phyloP scores from a whole-genome alignment of 768 basidiomycete genomes.

The Lactifluus rugatus region DNA sequence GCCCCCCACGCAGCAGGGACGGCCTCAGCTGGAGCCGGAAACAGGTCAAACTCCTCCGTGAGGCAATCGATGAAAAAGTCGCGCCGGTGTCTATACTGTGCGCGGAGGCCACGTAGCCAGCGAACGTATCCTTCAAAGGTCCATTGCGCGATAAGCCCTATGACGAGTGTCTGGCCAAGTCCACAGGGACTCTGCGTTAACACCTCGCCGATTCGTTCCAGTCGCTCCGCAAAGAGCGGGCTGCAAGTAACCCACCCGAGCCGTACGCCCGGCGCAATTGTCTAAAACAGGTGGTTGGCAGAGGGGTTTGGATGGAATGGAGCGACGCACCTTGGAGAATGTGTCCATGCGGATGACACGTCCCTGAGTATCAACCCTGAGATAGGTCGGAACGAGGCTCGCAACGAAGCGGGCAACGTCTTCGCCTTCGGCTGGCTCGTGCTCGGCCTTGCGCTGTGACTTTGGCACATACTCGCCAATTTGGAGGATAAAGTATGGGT shows the following conservation, averaged over 20 bases:
- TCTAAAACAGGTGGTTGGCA: no score
- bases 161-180: constrained; percentile 57
- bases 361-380: constrained; percentile 68
- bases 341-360: constrained; percentile 78
- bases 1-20: constrained; percentile 25
- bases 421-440: constrained; percentile 21
- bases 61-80: constrained; percentile 58
- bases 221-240: constrained; percentile 63
- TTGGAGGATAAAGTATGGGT: constrained; percentile 75
- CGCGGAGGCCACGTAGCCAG: constrained; percentile 60
- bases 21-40: constrained; percentile 25
- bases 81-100: constrained; percentile 50
- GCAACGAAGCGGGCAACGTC: constrained; percentile 41
- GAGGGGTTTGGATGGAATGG: background rate
- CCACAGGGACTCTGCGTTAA: constrained; percentile 64
- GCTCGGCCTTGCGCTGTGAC: constrained; percentile 23
- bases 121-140: constrained; percentile 60
- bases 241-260: constrained; percentile 76
- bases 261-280: constrained; percentile 67
- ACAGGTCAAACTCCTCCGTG: constrained; percentile 51
- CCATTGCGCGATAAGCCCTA: constrained; percentile 57
- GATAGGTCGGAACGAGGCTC: constrained; percentile 50
- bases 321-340: constrained; percentile 51
- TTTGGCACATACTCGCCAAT: constrained; percentile 45
- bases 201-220: constrained; percentile 61